Evolutionary conservation across 148 eudicot genomes (phyloP), one percentile per base, ranked within the genome.

Genomic region (Limonium bicolor): DNA sequence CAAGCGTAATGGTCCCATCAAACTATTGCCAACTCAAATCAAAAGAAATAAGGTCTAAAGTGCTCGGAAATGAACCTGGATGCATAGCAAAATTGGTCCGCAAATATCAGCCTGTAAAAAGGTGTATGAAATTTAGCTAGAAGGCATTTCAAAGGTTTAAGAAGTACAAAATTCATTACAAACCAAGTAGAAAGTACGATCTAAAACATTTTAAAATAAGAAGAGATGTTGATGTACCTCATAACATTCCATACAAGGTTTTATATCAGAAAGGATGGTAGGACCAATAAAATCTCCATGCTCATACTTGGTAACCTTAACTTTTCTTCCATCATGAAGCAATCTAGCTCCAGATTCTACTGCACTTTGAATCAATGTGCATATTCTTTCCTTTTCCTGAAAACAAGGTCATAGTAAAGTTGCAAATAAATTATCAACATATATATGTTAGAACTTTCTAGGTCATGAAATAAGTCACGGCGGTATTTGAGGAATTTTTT

Each of bases 61-160:
- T n/a, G 24, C n/a, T 46, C 30, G 51, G 46, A 13, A 46, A 36
- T 50, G 32, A 26, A 90, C 99, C 99, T 92, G 73, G 95, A 92
- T 68, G 66, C 95, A 92, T 46, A 85, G 48, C 32, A 92, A 86
- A 65, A 92, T 94, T 23, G 99, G 99, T 42, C 99, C 99, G 56
- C 81, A 78, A 15, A 92, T 92, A 58, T 92, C 99, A 68, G 85
- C 99, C 95, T 92, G 80, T 34, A 32, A 18, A 51, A 46, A 55
- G n/a, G n/a, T n/a, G n/a, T n/a, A n/a, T n/a, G n/a, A n/a, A n/a
- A n/a, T n/a, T n/a, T n/a, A n/a, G n/a, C n/a, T n/a, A n/a, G n/a
- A n/a, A n/a, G n/a, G n/a, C n/a, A n/a, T n/a, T n/a, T n/a, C n/a
- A n/a, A n/a, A n/a, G n/a, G 16, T 20, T 13, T 12, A 5, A 36